These are phyloP conservation scores for barley (Hordeum vulgare) DNA, from an alignment of 176 grass and related monocot species.

Conservation along the genomic window MorexV3_pseudomolecules_assembly NC_058518.1:459612801-459613300, in stretches of 20 bases:
- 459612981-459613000: slow-evolving; percentile 4
- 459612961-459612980: slow-evolving; percentile 30
- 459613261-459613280: too few relatives aligned
- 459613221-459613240: background rate
- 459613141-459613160: slow-evolving; percentile 14
- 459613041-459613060: background rate
- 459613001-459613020: background rate
- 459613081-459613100: too few relatives aligned
- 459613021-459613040: background rate
- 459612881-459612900: background rate
- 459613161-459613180: background rate
- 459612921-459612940: background rate
- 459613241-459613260: background rate
- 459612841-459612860: slow-evolving; percentile 29
- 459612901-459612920: background rate
- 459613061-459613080: background rate
- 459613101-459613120: background rate
- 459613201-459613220: background rate
- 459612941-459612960: background rate
- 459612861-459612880: background rate
- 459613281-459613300: background rate
- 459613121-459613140: background rate
- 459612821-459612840: background rate
- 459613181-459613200: background rate
- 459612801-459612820: background rate